Evolutionary conservation across 139 green algal genomes (phyloP).

Genomic region (Zygnema cylindricum): DNA sequence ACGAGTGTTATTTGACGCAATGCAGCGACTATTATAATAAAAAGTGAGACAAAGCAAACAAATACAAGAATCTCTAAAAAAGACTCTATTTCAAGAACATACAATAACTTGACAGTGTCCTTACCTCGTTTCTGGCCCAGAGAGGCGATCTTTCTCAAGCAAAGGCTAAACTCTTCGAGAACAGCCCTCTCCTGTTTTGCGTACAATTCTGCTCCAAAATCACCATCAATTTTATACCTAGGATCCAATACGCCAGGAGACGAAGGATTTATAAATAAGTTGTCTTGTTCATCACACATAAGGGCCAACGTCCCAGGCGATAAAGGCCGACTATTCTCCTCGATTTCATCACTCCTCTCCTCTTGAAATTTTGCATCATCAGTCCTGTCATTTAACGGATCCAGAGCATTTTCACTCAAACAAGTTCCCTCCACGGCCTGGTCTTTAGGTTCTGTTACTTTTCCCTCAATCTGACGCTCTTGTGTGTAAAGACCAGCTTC

Average conservation of each 20-base stretch:
- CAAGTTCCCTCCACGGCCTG: neutral
- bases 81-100: too few relatives aligned
- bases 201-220: slow-evolving; percentile 38
- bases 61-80: too few relatives aligned
- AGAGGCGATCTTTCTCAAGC: slow-evolving; percentile 38
- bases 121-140: slow-evolving; percentile 53
- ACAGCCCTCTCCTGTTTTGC: slow-evolving; percentile 51
- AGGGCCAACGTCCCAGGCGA: slow-evolving; percentile 39
- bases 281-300: slow-evolving; percentile 45
- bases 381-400: neutral
- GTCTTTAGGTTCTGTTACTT: too few relatives aligned
- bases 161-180: slow-evolving; percentile 47
- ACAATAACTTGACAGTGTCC: too few relatives aligned
- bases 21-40: too few relatives aligned
- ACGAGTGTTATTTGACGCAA: too few relatives aligned
- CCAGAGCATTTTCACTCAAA: neutral
- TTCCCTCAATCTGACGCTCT: too few relatives aligned
- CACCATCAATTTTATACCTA: slow-evolving; percentile 9
- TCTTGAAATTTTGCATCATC: neutral
- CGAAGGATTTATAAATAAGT: neutral
- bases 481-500: too few relatives aligned
- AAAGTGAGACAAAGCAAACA: too few relatives aligned
- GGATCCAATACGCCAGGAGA: neutral
- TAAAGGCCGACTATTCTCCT: neutral
- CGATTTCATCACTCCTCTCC: neutral